Evolutionary conservation across 177 flowering plant species (phyloP).

Genomic region (Vitis hybrid): DNA sequence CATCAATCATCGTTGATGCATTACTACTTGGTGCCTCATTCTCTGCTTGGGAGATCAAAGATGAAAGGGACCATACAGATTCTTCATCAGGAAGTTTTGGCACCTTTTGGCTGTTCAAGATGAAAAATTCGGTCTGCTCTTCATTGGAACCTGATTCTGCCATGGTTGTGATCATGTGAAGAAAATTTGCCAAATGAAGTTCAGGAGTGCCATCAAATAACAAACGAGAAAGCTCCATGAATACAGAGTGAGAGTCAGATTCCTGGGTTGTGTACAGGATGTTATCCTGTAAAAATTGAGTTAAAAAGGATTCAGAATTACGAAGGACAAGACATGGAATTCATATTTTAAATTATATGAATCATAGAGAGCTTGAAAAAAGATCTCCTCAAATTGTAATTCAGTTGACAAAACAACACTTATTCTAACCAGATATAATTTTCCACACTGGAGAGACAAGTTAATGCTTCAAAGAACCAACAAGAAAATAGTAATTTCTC

Average conservation of each 20-base stretch:
- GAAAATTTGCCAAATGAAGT: constrained; percentile 88
- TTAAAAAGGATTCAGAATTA: not conserved
- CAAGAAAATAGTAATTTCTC: no score
- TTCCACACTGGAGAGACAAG: not conserved
- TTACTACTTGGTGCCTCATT: constrained; percentile 15
- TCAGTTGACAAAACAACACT: not conserved
- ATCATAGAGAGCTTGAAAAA: not conserved
- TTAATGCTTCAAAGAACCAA: no score
- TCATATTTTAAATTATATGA: not conserved
- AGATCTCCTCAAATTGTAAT: not conserved
- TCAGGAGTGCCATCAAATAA: constrained; percentile 62
- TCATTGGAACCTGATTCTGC: constrained; percentile 73
- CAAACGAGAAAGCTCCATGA: constrained; percentile 79
- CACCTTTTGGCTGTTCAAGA: constrained; percentile 75
- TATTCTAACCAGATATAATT: not conserved
- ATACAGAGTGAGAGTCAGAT: constrained; percentile 70
- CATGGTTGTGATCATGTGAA: constrained; percentile 90
- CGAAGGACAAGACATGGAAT: not conserved
- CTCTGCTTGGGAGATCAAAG: constrained; percentile 14
- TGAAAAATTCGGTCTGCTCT: constrained; percentile 73
- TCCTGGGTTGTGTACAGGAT: constrained; percentile 53
- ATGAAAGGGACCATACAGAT: constrained; percentile 62
- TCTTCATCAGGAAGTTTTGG: constrained; percentile 71
- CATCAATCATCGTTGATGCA: constrained; percentile 19
- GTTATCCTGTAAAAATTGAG: constrained; percentile 47